A percentile compares a stretch with the other conserved stretches of the same genome.
These are phyloP conservation scores for Phoma herbarum DNA, from an alignment of 2,329 filamentous ascomycete species.

Conservation along the genomic window DNA sequence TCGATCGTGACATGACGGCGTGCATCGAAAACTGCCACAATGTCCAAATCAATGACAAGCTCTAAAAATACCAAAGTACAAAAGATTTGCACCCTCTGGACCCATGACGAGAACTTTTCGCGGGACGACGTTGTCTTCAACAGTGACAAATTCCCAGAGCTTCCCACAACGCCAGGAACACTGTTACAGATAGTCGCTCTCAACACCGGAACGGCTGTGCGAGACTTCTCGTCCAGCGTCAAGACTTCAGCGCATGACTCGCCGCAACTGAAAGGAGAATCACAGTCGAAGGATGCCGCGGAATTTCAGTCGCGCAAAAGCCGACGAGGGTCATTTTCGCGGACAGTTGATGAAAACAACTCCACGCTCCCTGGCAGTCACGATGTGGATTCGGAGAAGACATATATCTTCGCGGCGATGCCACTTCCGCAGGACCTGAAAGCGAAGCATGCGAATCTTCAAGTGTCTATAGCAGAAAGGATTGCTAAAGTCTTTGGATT, in stretches of 20 bases:
- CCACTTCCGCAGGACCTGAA: constrained; percentile 49
- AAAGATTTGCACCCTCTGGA: constrained; percentile 61
- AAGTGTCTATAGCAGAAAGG: constrained; percentile 73
- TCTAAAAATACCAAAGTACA: constrained; percentile 44
- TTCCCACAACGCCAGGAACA: constrained; percentile 69
- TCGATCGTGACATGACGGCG: constrained; percentile 20
- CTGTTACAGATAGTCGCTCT: constrained; percentile 76
- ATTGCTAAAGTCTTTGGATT: constrained; percentile 84
- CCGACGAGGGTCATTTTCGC: constrained; percentile 42
- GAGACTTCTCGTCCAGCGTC: constrained; percentile 55
- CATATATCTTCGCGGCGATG: constrained; percentile 52
- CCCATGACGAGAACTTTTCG: constrained; percentile 77
- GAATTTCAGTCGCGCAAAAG: constrained; percentile 32
- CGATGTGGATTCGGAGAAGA: constrained; percentile 47
- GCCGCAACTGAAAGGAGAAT: constrained; percentile 40
- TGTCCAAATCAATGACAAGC: constrained; percentile 42
- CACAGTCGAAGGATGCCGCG: constrained; percentile 24
- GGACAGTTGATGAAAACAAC: constrained; percentile 53
- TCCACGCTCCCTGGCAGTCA: constrained; percentile 30
- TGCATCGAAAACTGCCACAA: constrained; percentile 18
- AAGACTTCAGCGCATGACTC: constrained; percentile 40
- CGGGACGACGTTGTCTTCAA: constrained; percentile 84
- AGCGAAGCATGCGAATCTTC: constrained; percentile 51
- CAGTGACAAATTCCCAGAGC: constrained; percentile 71
- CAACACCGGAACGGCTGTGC: constrained; percentile 59